phyloP scores from a whole-genome alignment of 2,329 filamentous ascomycete species.

The Metarhizium anisopliae region DNA sequence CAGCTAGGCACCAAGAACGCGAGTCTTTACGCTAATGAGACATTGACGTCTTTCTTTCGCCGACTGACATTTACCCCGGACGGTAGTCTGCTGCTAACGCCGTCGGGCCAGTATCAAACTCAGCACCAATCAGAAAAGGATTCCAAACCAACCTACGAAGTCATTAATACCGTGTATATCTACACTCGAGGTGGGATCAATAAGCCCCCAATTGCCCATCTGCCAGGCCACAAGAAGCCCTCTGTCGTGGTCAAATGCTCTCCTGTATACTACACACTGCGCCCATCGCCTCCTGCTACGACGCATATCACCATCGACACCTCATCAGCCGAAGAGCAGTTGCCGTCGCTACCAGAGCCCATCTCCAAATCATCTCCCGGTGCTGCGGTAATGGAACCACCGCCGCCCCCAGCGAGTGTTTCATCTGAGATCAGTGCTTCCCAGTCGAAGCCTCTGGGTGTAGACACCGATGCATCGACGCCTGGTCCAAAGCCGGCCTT shows the following conservation, averaged over 20 bases:
- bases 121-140: constrained; percentile 59
- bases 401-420: constrained; percentile 51
- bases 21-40: constrained; percentile 92
- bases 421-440: constrained; percentile 39
- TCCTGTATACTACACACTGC: constrained; percentile 75
- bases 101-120: constrained; percentile 89
- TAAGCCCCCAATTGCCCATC: constrained; percentile 87
- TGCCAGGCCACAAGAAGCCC: constrained; percentile 96
- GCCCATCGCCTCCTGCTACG: constrained; percentile 58
- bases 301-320: constrained; percentile 94
- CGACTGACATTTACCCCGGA: constrained; percentile 91
- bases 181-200: constrained; percentile 95
- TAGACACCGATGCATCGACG: constrained; percentile 38
- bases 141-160: constrained; percentile 67
- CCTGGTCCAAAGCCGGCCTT: constrained; percentile 65
- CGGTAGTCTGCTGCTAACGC: constrained; percentile 86
- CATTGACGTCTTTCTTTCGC: constrained; percentile 92
- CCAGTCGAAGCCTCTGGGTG: constrained; percentile 38
- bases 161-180: constrained; percentile 96
- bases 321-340: constrained; percentile 74
- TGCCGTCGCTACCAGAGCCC: constrained; percentile 77
- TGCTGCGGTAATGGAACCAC: constrained; percentile 71
- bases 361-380: constrained; percentile 52
- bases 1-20: constrained; percentile 69
- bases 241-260: constrained; percentile 95